A percentile compares a stretch with the other conserved stretches of the same genome.
Conservation (phyloP, 2,329 filamentous ascomycete genomes). For the Penicillium sp. region DNA sequence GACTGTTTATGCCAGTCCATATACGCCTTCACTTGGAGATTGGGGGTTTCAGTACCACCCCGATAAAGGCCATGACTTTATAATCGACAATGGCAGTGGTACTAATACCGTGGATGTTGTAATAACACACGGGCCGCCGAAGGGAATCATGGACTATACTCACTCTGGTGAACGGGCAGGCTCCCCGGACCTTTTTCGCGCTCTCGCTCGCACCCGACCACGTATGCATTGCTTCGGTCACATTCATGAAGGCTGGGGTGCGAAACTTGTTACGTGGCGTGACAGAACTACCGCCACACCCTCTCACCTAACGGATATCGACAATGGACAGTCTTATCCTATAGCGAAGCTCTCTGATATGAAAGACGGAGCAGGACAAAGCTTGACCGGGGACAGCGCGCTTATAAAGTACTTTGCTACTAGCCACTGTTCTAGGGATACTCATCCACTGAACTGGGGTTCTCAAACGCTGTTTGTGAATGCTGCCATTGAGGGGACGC, state of each 20-base stretch:
- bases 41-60: slow-evolving; percentile 54
- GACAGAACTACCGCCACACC: slow-evolving; percentile 29
- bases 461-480: slow-evolving; percentile 61
- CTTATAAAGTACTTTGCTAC: slow-evolving; percentile 32
- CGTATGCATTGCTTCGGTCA: slow-evolving; percentile 44
- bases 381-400: neutral
- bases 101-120: slow-evolving; percentile 43
- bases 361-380: neutral
- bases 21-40: slow-evolving; percentile 47
- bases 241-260: slow-evolving; percentile 56
- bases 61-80: slow-evolving; percentile 38
- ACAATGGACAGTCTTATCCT: slow-evolving; percentile 41
- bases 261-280: slow-evolving; percentile 54
- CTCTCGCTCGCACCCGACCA: slow-evolving; percentile 23
- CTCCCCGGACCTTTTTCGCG: slow-evolving; percentile 32
- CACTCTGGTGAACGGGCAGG: slow-evolving; percentile 30
- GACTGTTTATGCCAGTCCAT: slow-evolving; percentile 54
- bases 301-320: slow-evolving; percentile 49
- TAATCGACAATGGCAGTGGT: slow-evolving; percentile 19
- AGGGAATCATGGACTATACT: slow-evolving; percentile 51
- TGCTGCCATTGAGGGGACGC: slow-evolving; percentile 52
- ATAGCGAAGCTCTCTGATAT: slow-evolving; percentile 28
- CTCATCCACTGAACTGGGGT: slow-evolving; percentile 35
- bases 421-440: slow-evolving; percentile 41
- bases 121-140: slow-evolving; percentile 57